Base-by-base conservation (phyloP, 2,329 filamentous ascomycete species). In the Ilyonectria destructans region DNA sequence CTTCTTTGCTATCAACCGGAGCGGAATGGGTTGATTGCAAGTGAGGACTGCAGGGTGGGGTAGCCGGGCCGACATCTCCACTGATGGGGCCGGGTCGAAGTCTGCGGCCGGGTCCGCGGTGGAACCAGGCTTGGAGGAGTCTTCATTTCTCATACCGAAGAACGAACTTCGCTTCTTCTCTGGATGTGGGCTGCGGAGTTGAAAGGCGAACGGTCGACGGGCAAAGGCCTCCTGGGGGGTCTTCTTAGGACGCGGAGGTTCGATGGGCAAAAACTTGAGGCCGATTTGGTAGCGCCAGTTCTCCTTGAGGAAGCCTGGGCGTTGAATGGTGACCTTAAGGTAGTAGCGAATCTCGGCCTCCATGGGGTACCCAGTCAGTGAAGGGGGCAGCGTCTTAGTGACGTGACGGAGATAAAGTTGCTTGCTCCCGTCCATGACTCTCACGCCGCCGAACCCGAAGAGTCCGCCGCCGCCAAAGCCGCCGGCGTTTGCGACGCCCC, bases 291-390 rank as follows among this genome's bases (percentile, higher is more conserved):
- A 86, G 21, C 95, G 87, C 80, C 94, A 93, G 76, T 98, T 98
- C 82, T 97, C 95, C 78, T 96, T 96, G 81, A 97, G 94, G 67
- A 98, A 87, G 15, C 93, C 91, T 0, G 95, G 94, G n/a, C 95
- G 87, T 76, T 95, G 93, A 6, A 98, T 91, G 0, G 96, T 98
- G n/a, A 93, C 94, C 80, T 99, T 99, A 78, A 98, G 88, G 79
- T 93, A 99, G 82, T 99, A 99, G 73, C 91, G 89, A 68, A 98
- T 95, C 81, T 97, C 95, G 23, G 95, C 96, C 80, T 95, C 90
- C 35, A 92, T 92, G 0, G 94, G 93, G 72, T 96, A 95, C 3
- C 94, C 94, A n/a, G 89, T 93, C 61, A 98, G 84, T 5, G 95
- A 97, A 0, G 96, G 96, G 6, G 96, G 96, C 12, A 99, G 85